Conservation (phyloP, 2,329 filamentous ascomycete species). For the Sarocladium oryzae region DNA sequence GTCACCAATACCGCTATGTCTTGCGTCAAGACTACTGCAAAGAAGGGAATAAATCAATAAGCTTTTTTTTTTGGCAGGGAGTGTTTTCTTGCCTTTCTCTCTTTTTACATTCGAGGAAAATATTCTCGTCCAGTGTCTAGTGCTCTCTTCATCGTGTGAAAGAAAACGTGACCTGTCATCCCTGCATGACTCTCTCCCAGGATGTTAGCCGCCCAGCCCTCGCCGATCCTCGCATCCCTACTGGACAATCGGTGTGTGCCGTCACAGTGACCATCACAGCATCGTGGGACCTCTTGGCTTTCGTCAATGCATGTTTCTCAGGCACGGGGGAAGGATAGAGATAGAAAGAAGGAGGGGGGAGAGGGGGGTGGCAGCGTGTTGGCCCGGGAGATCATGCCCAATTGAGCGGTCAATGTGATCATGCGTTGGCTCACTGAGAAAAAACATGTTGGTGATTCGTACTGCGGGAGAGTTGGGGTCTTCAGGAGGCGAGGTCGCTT, state of each 20-base stretch:
- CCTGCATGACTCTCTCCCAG: not conserved
- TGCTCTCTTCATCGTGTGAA: too few species aligned
- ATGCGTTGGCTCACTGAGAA: not conserved
- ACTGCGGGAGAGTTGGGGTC: not conserved
- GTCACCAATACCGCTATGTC: too few species aligned
- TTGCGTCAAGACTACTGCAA: too few species aligned
- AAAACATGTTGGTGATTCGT: not conserved
- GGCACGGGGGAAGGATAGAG: not conserved
- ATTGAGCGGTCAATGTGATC: slow-evolving; percentile 3
- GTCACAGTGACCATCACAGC: slow-evolving; percentile 8
- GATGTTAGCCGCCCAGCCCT: not conserved
- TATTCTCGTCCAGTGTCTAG: too few species aligned
- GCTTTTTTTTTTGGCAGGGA: too few species aligned
- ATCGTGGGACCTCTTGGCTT: not conserved
- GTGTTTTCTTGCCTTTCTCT: too few species aligned
- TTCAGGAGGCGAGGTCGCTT: not conserved
- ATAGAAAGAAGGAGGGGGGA: not conserved
- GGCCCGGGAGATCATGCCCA: not conserved
- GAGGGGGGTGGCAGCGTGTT: not conserved
- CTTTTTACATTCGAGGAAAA: too few species aligned
- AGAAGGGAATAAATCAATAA: too few species aligned
- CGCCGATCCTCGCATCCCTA: slow-evolving; percentile 3
- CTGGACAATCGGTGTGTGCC: not conserved
- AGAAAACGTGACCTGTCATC: not conserved
- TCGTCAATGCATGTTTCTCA: not conserved